Conservation (phyloP, 129 eudicot genomes). For the Arctium minus region DNA sequence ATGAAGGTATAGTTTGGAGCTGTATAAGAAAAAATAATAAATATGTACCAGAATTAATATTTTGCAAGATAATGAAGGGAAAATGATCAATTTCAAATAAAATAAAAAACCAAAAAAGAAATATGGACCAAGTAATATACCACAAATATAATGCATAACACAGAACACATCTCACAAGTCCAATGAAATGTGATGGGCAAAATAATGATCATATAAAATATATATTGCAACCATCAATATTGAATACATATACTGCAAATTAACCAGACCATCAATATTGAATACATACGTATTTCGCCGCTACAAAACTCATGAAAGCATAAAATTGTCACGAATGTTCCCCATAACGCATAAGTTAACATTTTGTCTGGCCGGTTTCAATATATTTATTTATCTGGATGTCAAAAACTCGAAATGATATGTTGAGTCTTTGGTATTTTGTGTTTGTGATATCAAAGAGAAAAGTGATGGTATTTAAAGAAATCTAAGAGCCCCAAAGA, state of each 20-base stretch:
- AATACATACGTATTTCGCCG: not conserved
- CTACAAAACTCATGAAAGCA: not conserved
- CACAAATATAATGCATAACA: too few relatives aligned
- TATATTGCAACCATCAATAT: not conserved
- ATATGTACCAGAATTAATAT: too few relatives aligned
- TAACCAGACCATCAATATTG: not conserved
- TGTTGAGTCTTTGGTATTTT: not conserved
- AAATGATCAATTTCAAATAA: too few relatives aligned
- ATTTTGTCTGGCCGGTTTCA: not conserved
- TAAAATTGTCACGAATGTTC: not conserved
- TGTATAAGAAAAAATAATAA: too few relatives aligned
- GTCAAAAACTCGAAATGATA: not conserved
- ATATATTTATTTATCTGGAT: not conserved
- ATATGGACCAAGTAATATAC: too few relatives aligned
- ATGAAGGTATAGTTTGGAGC: too few relatives aligned
- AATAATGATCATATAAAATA: too few relatives aligned
- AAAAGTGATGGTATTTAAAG: not conserved
- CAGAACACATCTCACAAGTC: too few relatives aligned
- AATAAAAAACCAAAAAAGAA: too few relatives aligned
- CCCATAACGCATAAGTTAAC: not conserved
- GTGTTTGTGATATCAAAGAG: not conserved
- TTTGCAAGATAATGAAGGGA: too few relatives aligned
- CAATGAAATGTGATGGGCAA: too few relatives aligned
- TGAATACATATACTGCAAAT: not conserved
- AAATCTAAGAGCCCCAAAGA: not conserved